Conservation (phyloP, 768 basidiomycete species). For the Fomitopsis pulvina region DNA sequence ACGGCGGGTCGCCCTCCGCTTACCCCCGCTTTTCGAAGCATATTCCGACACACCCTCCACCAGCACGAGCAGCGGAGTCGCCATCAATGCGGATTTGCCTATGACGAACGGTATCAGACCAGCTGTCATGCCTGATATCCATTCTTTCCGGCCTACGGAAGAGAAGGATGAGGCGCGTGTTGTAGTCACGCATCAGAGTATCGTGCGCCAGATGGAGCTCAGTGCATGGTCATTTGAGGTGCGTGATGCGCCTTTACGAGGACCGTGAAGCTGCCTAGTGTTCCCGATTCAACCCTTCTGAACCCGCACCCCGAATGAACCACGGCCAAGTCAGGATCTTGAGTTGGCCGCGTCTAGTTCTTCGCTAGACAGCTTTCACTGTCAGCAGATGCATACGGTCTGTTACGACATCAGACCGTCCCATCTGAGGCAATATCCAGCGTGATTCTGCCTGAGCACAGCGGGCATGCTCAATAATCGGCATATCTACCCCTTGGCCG, state of each 20-base stretch:
- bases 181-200: slow-evolving; percentile 12
- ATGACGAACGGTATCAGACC: neutral
- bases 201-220: slow-evolving; percentile 13
- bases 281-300: too few relatives aligned
- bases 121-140: slow-evolving; percentile 3
- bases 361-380: neutral
- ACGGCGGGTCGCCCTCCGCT: slow-evolving; percentile 37
- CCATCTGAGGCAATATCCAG: too few relatives aligned
- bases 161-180: slow-evolving; percentile 1
- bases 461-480: too few relatives aligned
- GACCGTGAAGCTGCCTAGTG: neutral
- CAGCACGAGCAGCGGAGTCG: neutral
- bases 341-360: too few relatives aligned
- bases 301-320: too few relatives aligned
- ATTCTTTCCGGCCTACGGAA: slow-evolving; percentile 3
- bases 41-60: neutral
- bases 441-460: too few relatives aligned
- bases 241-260: slow-evolving; percentile 4
- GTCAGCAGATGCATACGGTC: neutral
- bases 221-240: slow-evolving; percentile 22
- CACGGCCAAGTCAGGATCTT: too few relatives aligned
- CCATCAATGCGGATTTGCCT: too few relatives aligned
- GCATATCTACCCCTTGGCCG: too few relatives aligned
- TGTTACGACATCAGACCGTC: too few relatives aligned
- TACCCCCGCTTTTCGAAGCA: slow-evolving; percentile 49